phyloP scores from a whole-genome alignment of 192 early-diverging fungal genomes.

The Coemansia aciculifera region DNA sequence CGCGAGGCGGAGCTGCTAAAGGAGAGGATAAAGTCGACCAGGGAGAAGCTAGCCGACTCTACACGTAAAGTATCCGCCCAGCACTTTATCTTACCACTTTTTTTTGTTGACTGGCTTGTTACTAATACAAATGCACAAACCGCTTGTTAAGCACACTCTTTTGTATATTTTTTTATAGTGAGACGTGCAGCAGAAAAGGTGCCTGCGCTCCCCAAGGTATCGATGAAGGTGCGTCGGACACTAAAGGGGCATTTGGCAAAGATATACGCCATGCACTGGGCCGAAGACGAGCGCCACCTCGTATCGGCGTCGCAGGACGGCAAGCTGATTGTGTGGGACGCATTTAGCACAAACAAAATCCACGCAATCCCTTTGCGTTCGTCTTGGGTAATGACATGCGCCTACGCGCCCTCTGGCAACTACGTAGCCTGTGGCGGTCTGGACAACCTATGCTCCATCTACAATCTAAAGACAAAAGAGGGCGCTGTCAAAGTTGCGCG shows the following conservation, averaged over 20 bases:
- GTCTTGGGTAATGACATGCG: conserved; percentile 99
- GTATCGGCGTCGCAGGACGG: conserved; percentile 99
- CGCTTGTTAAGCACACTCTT: background rate
- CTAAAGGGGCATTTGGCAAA: conserved; percentile 99
- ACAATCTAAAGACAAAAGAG: conserved; percentile 94
- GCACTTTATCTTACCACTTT: background rate
- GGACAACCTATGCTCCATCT: conserved; percentile 99
- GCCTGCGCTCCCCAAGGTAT: conserved; percentile 82
- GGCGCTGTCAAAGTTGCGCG: conserved; percentile 91
- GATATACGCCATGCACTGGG: conserved; percentile 99
- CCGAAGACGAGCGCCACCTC: conserved; percentile 93
- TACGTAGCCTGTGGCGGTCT: conserved; percentile 99
- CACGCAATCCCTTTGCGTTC: conserved; percentile 98
- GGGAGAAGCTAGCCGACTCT: conserved; percentile 92
- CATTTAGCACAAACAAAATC: conserved; percentile 98
- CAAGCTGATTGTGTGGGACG: conserved; percentile 99
- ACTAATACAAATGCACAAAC: background rate
- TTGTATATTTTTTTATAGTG: conserved; percentile 59
- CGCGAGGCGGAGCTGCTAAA: conserved; percentile 95
- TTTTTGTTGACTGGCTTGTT: background rate
- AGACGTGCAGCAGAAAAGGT: conserved; percentile 82
- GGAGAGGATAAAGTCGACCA: conserved; percentile 93
- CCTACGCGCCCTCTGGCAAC: conserved; percentile 96
- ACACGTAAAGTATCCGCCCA: conserved; percentile 71
- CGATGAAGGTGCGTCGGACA: conserved; percentile 94